phyloP scores from a whole-genome alignment of 371 early-diverging fungal species.

The Actinomortierella wolfii region DNA sequence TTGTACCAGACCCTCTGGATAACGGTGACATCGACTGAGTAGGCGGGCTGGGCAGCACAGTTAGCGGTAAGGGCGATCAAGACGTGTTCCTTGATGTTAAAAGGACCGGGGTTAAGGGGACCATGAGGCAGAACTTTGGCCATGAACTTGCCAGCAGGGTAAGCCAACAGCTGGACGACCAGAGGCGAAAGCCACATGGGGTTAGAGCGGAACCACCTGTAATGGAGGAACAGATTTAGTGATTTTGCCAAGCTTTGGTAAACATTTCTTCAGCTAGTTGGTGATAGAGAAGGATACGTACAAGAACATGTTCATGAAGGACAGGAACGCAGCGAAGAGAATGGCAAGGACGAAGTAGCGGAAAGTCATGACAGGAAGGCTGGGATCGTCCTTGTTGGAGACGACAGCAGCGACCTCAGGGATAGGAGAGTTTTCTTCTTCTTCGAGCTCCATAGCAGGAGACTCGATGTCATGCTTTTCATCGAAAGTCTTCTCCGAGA shows the following conservation, averaged over 20 bases:
- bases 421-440: constrained; percentile 68
- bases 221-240: neutral
- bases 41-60: constrained; percentile 60
- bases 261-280: neutral
- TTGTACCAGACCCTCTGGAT: constrained; percentile 56
- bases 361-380: constrained; percentile 71
- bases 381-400: constrained; percentile 63
- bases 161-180: constrained; percentile 64
- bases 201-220: constrained; percentile 58
- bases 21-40: constrained; percentile 76
- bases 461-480: constrained; percentile 32
- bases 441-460: constrained; percentile 27
- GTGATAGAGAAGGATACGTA: constrained; percentile 35
- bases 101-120: constrained; percentile 71
- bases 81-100: constrained; percentile 79
- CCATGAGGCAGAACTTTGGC: constrained; percentile 51
- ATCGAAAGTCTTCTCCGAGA: constrained; percentile 21
- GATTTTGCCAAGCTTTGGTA: neutral
- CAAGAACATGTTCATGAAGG: constrained; percentile 73
- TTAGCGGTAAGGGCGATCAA: constrained; percentile 55
- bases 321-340: constrained; percentile 60
- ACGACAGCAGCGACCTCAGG: constrained; percentile 68
- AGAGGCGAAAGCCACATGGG: constrained; percentile 55
- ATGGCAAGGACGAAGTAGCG: constrained; percentile 73
- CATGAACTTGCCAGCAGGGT: constrained; percentile 62